A percentile compares a stretch with the other conserved stretches of the same genome.
These are phyloP conservation scores for Penicillium antarcticum DNA, from an alignment of 495 filamentous ascomycete genomes.

Conservation along the genomic window DNA sequence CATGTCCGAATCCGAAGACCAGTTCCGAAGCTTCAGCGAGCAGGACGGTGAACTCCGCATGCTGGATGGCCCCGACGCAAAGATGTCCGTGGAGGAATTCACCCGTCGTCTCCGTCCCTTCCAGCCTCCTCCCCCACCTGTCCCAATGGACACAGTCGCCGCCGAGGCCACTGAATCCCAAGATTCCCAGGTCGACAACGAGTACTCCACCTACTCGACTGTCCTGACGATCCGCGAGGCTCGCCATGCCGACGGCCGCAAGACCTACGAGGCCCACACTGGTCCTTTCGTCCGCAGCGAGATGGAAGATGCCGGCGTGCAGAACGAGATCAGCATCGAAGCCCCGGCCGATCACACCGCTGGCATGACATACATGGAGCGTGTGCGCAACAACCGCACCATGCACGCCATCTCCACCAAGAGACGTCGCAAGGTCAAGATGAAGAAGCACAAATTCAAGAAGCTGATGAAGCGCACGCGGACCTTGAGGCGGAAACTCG, in stretches of 20 bases:
- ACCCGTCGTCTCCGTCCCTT: slow-evolving; percentile 69
- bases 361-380: slow-evolving; percentile 41
- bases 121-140: slow-evolving; percentile 70
- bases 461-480: slow-evolving; percentile 93
- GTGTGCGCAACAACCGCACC: slow-evolving; percentile 32
- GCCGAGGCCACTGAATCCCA: slow-evolving; percentile 17
- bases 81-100: slow-evolving; percentile 50
- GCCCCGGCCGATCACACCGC: slow-evolving; percentile 24
- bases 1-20: slow-evolving; percentile 43
- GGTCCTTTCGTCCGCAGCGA: slow-evolving; percentile 38
- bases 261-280: slow-evolving; percentile 52
- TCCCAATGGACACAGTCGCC: slow-evolving; percentile 42
- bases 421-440: slow-evolving; percentile 85
- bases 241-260: slow-evolving; percentile 64
- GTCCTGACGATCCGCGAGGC: slow-evolving; percentile 80
- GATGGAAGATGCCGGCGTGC: slow-evolving; percentile 32
- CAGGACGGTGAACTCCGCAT: slow-evolving; percentile 52
- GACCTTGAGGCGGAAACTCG: slow-evolving; percentile 83
- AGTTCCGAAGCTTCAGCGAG: slow-evolving; percentile 46
- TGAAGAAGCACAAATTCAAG: slow-evolving; percentile 99
- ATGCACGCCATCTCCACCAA: slow-evolving; percentile 77
- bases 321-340: slow-evolving; percentile 31
- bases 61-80: slow-evolving; percentile 30
- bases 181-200: slow-evolving; percentile 17
- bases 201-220: slow-evolving; percentile 67